Evolutionary conservation across 1,284 basidiomycete species (phyloP).

Genomic region (Heterobasidion irregulare): DNA sequence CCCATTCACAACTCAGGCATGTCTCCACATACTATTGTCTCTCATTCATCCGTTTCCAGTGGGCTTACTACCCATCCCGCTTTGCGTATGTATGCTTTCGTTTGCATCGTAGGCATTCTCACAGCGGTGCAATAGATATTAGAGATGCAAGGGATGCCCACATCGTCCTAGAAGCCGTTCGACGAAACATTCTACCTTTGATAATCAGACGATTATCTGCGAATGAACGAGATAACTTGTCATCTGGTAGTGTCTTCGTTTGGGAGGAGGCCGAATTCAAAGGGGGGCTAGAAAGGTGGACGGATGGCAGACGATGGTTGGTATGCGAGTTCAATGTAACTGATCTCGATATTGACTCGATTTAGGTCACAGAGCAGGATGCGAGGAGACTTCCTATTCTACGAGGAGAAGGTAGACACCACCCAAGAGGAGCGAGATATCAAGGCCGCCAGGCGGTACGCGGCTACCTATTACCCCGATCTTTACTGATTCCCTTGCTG

Average conservation of each 20-base stretch:
- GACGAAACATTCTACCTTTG: slow-evolving; percentile 58
- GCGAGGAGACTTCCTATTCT: slow-evolving; percentile 74
- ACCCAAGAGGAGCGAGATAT: slow-evolving; percentile 68
- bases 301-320: slow-evolving; percentile 68
- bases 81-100: slow-evolving; percentile 35
- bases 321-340: slow-evolving; percentile 7
- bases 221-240: slow-evolving; percentile 57
- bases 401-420: slow-evolving; percentile 72
- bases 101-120: not conserved
- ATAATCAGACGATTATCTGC: slow-evolving; percentile 60
- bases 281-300: slow-evolving; percentile 69
- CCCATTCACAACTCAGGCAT: slow-evolving; percentile 3
- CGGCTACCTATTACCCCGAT: slow-evolving; percentile 8
- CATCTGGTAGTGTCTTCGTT: slow-evolving; percentile 69
- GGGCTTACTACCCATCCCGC: slow-evolving; percentile 40
- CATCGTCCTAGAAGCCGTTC: slow-evolving; percentile 65
- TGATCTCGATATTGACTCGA: slow-evolving; percentile 1
- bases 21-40: slow-evolving; percentile 6
- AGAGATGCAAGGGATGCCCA: slow-evolving; percentile 53
- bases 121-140: slow-evolving; percentile 40
- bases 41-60: slow-evolving; percentile 3
- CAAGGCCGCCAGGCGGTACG: slow-evolving; percentile 62
- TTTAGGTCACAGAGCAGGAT: slow-evolving; percentile 74
- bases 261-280: slow-evolving; percentile 80
- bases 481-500: slow-evolving; percentile 8